Conservation (phyloP, 495 filamentous ascomycete genomes). For the Xylaria cubensis region DNA sequence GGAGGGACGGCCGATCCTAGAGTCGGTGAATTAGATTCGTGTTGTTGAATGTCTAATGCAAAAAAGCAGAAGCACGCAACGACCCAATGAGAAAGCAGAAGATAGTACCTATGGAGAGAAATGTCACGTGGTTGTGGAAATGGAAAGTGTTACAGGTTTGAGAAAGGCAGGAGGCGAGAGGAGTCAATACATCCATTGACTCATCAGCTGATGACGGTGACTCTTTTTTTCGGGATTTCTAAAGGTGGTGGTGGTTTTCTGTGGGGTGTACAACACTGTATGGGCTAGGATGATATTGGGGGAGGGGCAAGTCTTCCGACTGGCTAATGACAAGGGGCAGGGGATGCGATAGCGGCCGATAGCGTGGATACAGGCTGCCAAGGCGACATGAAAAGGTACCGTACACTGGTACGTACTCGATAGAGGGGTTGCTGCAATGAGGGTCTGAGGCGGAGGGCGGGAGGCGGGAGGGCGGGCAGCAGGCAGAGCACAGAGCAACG, state of each 20-base stretch:
- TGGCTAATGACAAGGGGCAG: background rate
- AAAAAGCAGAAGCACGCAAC: background rate
- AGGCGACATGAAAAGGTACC: background rate
- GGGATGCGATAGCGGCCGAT: constrained; percentile 17
- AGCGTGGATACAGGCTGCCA: background rate
- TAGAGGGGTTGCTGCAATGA: background rate
- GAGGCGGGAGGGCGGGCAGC: background rate
- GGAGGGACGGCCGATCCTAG: constrained; percentile 39
- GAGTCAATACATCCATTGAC: background rate
- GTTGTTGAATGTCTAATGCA: too few relatives aligned
- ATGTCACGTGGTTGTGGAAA: constrained; percentile 20
- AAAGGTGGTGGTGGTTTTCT: constrained; percentile 26
- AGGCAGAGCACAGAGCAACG: background rate
- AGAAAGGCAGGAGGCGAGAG: background rate
- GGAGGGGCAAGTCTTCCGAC: constrained; percentile 20
- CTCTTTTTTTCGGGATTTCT: constrained; percentile 28
- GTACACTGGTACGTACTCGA: background rate
- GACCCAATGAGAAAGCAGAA: constrained; percentile 2
- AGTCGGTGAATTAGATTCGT: constrained; percentile 33
- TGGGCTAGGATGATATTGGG: background rate
- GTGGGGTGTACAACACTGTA: constrained; percentile 24
- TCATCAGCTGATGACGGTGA: constrained; percentile 22
- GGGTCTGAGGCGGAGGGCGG: background rate
- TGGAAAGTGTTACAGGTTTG: background rate
- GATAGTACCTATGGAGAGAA: constrained; percentile 11